Conservation (phyloP, 1,284 basidiomycete species). For the Ganoderma multipileum region DNA sequence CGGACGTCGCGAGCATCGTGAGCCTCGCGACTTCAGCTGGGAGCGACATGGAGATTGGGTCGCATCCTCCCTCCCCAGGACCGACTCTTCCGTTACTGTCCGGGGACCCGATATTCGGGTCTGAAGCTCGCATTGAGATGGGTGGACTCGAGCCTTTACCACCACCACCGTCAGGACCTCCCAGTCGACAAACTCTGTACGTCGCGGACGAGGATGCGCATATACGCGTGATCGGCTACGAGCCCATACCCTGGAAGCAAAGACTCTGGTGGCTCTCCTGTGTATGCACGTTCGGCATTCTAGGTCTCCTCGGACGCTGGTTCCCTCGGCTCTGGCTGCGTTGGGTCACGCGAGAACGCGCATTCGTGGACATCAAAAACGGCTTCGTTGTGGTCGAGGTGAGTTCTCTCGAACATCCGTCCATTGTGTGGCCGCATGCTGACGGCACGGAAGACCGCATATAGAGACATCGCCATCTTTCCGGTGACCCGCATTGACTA, state of each 20-base stretch:
- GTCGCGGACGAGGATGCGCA: constrained; percentile 92
- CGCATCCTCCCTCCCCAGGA: constrained; percentile 67
- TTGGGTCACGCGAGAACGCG: constrained; percentile 85
- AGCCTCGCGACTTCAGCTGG: constrained; percentile 44
- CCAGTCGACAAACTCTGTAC: constrained; percentile 87
- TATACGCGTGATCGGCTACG: constrained; percentile 92
- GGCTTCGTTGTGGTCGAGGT: constrained; percentile 93
- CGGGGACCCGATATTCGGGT: constrained; percentile 80
- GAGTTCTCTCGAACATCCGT: constrained; percentile 36
- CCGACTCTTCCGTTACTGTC: constrained; percentile 70
- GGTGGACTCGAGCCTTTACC: constrained; percentile 66
- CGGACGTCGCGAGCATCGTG: constrained; percentile 29
- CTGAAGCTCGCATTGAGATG: constrained; percentile 82
- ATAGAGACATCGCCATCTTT: constrained; percentile 83
- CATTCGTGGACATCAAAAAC: constrained; percentile 77
- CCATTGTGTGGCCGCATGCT: not conserved
- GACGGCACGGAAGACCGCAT: constrained; percentile 65
- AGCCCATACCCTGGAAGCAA: constrained; percentile 69
- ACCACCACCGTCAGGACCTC: constrained; percentile 76
- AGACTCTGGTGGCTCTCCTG: constrained; percentile 80
- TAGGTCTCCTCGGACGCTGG: constrained; percentile 93
- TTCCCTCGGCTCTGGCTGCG: constrained; percentile 90
- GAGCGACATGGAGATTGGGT: constrained; percentile 72
- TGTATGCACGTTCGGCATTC: constrained; percentile 74
- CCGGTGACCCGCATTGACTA: constrained; percentile 74